phyloP scores from a whole-genome alignment of 2,329 filamentous ascomycete genomes.

The Colletotrichum gloeosporioides region DNA sequence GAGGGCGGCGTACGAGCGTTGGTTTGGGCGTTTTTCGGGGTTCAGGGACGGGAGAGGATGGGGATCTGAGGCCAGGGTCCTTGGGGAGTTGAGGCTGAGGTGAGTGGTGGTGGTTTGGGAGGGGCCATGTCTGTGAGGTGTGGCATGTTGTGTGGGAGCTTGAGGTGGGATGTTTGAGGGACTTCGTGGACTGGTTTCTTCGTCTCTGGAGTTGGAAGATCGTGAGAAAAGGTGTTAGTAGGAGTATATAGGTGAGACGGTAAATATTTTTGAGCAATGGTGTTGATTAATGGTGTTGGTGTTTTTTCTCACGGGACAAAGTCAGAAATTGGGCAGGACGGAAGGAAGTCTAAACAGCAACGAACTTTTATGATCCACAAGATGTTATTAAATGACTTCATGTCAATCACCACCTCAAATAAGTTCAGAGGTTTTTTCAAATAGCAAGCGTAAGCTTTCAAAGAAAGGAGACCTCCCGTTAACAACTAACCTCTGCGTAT shows the following conservation, averaged over 20 bases:
- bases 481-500: accelerated
- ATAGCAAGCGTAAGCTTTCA: accelerated
- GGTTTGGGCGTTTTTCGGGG: background rate
- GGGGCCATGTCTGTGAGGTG: background rate
- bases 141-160: background rate
- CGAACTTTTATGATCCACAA: accelerated
- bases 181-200: background rate
- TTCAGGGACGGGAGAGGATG: background rate
- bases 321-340: accelerated
- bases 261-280: accelerated
- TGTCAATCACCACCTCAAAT: accelerated
- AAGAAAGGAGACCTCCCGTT: background rate
- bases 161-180: background rate
- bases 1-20: background rate
- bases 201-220: background rate
- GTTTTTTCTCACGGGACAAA: accelerated
- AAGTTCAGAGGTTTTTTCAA: accelerated
- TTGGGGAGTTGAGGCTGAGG: background rate
- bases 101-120: background rate
- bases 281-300: accelerated
- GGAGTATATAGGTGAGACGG: no score
- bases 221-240: background rate
- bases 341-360: background rate
- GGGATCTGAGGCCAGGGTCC: background rate
- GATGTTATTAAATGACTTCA: accelerated